A percentile compares a stretch with the other conserved stretches of the same genome.
These are phyloP conservation scores for Colletotrichum ledebouriae DNA, from an alignment of 2,329 filamentous ascomycete genomes.

Conservation along the genomic window DNA sequence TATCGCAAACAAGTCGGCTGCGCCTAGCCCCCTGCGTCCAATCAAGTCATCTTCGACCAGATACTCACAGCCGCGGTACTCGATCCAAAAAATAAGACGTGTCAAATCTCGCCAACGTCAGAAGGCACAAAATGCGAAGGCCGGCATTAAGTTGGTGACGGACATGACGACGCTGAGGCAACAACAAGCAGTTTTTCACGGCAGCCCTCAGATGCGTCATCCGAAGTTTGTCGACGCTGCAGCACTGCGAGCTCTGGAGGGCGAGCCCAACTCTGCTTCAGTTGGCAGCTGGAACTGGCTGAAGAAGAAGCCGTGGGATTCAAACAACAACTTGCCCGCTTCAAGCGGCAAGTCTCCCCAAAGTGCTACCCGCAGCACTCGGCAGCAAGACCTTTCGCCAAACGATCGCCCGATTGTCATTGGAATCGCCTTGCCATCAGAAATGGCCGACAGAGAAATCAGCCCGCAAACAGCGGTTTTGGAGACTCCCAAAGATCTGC, in stretches of 20 bases:
- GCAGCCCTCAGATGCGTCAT: slow-evolving; percentile 47
- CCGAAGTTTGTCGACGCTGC: slow-evolving; percentile 70
- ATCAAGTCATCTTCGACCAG: slow-evolving; percentile 36
- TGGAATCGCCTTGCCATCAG: slow-evolving; percentile 74
- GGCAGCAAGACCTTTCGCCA: slow-evolving; percentile 70
- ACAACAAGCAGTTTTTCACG: slow-evolving; percentile 52
- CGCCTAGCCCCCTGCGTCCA: slow-evolving; percentile 35
- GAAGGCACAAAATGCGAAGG: slow-evolving; percentile 70
- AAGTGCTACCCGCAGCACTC: slow-evolving; percentile 45
- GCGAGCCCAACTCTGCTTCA: slow-evolving; percentile 65
- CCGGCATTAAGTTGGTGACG: slow-evolving; percentile 77
- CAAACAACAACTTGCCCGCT: slow-evolving; percentile 44
- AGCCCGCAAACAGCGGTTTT: slow-evolving; percentile 65
- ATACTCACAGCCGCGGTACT: slow-evolving; percentile 47
- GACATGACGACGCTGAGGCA: slow-evolving; percentile 71
- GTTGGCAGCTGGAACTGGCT: slow-evolving; percentile 72
- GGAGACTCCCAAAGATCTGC: slow-evolving; percentile 54
- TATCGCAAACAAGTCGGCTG: slow-evolving; percentile 42
- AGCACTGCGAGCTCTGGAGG: slow-evolving; percentile 71
- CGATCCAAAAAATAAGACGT: slow-evolving; percentile 58
- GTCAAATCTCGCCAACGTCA: slow-evolving; percentile 72
- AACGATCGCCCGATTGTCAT: slow-evolving; percentile 80
- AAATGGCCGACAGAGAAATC: slow-evolving; percentile 52
- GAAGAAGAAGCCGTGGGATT: slow-evolving; percentile 55
- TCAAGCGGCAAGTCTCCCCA: slow-evolving; percentile 43